Evolutionary conservation across 306 rosid genomes (phyloP).

Genomic region (Lotus japonicus): DNA sequence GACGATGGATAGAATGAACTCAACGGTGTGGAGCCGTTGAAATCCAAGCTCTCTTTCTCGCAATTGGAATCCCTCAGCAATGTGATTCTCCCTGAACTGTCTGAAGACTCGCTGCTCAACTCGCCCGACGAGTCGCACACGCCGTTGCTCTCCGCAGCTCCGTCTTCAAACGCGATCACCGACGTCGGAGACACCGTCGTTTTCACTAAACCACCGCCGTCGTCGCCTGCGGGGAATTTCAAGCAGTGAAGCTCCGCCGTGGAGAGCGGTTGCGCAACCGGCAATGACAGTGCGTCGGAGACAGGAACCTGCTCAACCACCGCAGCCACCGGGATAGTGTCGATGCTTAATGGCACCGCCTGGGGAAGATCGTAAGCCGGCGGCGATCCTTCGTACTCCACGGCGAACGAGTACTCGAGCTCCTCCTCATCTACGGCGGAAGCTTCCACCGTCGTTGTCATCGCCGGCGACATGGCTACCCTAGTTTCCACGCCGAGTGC

Average conservation of each 20-base stretch:
- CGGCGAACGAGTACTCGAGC: slow-evolving; percentile 58
- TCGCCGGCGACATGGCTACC: slow-evolving; percentile 48
- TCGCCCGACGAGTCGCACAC: slow-evolving; percentile 43
- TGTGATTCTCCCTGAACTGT: slow-evolving; percentile 45
- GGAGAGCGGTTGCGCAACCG: slow-evolving; percentile 69
- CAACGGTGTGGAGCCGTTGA: slow-evolving; percentile 46
- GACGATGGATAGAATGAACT: slow-evolving; percentile 80
- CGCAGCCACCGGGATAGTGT: slow-evolving; percentile 56
- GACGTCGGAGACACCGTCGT: slow-evolving; percentile 79
- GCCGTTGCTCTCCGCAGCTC: slow-evolving; percentile 31
- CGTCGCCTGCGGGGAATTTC: too few relatives aligned
- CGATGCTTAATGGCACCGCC: slow-evolving; percentile 68
- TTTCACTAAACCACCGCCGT: slow-evolving; percentile 38
- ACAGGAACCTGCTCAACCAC: slow-evolving; percentile 46
- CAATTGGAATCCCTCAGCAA: slow-evolving; percentile 34
- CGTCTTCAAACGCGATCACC: slow-evolving; percentile 68
- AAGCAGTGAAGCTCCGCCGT: slow-evolving; percentile 26
- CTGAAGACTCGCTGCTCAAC: slow-evolving; percentile 25
- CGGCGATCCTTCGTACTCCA: slow-evolving; percentile 71
- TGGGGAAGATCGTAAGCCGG: slow-evolving; percentile 61
- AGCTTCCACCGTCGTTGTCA: slow-evolving; percentile 22
- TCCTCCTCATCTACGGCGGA: slow-evolving; percentile 28
- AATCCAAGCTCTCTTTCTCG: slow-evolving; percentile 64
- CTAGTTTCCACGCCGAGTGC: slow-evolving; percentile 17
- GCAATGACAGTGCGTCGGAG: slow-evolving; percentile 44